Evolutionary conservation across 164 flowering plant genomes (phyloP).

Genomic region (Protea cynaroides): DNA sequence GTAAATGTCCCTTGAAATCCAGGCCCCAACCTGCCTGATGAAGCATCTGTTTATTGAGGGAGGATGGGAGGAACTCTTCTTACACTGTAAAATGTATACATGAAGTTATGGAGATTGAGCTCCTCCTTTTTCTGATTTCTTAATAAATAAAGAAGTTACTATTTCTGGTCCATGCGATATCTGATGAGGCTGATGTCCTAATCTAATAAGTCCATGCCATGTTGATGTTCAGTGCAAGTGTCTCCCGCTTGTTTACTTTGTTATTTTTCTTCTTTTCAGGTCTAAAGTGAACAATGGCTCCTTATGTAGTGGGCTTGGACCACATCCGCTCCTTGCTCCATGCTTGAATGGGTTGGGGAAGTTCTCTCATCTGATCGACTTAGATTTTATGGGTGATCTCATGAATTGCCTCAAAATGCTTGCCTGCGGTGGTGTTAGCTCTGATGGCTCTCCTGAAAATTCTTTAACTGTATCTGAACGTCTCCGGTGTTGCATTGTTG

Average conservation of each 20-base stretch:
- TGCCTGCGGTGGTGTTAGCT: slow-evolving; percentile 41
- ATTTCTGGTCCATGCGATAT: not conserved
- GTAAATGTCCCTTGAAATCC: too few species aligned
- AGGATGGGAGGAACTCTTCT: not conserved
- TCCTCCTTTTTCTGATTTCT: not conserved
- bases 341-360: slow-evolving; percentile 86
- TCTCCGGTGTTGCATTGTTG: slow-evolving; percentile 87
- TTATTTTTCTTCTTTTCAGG: slow-evolving; percentile 18
- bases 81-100: not conserved
- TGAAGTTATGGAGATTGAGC: not conserved
- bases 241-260: not conserved
- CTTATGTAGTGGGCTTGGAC: slow-evolving; percentile 27
- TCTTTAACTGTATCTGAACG: slow-evolving; percentile 74
- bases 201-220: not conserved
- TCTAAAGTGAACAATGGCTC: slow-evolving; percentile 10
- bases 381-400: slow-evolving; percentile 91
- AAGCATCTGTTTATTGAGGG: too few species aligned
- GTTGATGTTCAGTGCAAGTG: not conserved
- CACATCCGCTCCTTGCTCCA: slow-evolving; percentile 71
- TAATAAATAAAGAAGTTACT: not conserved
- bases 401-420: slow-evolving; percentile 75
- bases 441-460: slow-evolving; percentile 27
- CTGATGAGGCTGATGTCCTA: not conserved
- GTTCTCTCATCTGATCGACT: slow-evolving; percentile 75
- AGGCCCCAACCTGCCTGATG: too few species aligned